Base-by-base conservation (phyloP, 805 yeast genomes). In the Naumovozyma baii region DNA sequence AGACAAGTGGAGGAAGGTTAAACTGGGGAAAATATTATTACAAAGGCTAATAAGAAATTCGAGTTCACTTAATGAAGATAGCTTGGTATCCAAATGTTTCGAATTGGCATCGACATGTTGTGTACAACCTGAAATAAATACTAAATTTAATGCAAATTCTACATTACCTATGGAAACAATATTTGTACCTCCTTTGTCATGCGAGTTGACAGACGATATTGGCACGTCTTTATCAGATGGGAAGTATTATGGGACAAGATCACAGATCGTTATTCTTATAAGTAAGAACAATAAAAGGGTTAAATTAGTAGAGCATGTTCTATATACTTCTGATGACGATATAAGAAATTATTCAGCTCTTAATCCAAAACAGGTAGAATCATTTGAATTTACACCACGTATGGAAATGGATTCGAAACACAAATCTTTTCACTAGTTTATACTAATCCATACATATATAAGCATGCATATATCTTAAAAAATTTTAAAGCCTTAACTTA, bases 161-260 rank as follows among this genome's bases (percentile, higher is more conserved):
- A 73, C 69, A 20, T 57, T 67, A 30, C 66, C 85, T 39, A 68
- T 69, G 33, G 62, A 72, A 22, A 73, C 83, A 3, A 76, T 87
- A 4, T 85, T 78, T 52, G 72, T 87, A 8, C 95, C 95, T 2
- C 85, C 86, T 0, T 52, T 83, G 31, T 55, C 55, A 36, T 55
- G 63, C 4, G 45, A 54, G 8, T 52, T 48, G n/a, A 49, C 59
- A 33, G 56, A 63, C 15, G 51, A 48, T 25, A 34, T 51, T 5
- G 61, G 62, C 10, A 49, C 56, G 15, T 57, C 63, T 3, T 42
- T 46, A 15, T 37, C 41, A 5, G 61, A 67, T 13, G 85, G 86
- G 0, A 59, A 66, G 17, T 77, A 67, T 50, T 88, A 86, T 54
- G 96, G 96, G 0, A 87, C 96, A 0, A 64, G 96, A 39, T 83